phyloP scores from a whole-genome alignment of 202 grass and related monocot genomes.

The Carex arenaria region DNA sequence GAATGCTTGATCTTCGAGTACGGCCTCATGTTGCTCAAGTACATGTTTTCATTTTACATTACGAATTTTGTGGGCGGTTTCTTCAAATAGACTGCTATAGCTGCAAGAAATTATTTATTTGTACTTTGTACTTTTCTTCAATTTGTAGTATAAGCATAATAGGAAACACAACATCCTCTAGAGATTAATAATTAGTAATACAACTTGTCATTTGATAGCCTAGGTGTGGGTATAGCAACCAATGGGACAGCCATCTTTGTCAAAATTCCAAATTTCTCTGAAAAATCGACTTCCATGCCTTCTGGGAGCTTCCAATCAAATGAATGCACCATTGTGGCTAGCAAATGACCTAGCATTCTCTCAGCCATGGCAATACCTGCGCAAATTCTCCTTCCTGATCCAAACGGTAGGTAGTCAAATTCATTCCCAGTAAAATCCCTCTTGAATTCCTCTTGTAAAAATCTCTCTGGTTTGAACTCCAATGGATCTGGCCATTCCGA shows the following conservation, averaged over 20 bases:
- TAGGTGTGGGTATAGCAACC: conserved; percentile 21
- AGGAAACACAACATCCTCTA: neutral
- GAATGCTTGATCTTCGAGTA: too few species aligned
- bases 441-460: neutral
- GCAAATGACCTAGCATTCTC: conserved; percentile 8
- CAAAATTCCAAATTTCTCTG: conserved; percentile 25
- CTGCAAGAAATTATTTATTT: too few species aligned
- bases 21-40: too few species aligned
- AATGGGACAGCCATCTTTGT: conserved; percentile 20
- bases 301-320: conserved; percentile 28
- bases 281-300: neutral
- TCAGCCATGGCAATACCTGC: conserved; percentile 20
- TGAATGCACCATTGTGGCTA: conserved; percentile 22
- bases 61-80: too few species aligned
- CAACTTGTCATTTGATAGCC: conserved; percentile 14
- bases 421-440: conserved; percentile 26
- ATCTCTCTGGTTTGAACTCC: too few species aligned
- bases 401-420: conserved; percentile 27
- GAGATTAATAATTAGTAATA: neutral
- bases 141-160: too few species aligned
- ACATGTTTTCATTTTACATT: too few species aligned
- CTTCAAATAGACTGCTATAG: too few species aligned
- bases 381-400: conserved; percentile 28
- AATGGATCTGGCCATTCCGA: too few species aligned
- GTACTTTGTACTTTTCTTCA: too few species aligned